Evolutionary conservation across 257 asterid genomes (phyloP).

Genomic region (Petunia secreta): DNA sequence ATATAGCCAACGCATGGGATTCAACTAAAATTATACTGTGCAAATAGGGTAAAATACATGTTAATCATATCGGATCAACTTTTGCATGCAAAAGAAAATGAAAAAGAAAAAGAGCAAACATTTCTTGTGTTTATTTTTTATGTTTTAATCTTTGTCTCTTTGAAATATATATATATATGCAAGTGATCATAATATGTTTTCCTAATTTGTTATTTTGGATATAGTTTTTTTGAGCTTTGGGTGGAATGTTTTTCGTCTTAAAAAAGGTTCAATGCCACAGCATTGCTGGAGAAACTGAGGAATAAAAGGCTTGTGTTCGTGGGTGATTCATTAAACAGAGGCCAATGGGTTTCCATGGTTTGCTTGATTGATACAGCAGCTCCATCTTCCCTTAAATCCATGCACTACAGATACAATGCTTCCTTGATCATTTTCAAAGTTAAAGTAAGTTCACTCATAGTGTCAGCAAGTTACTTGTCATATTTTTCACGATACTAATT

Average conservation of each 20-base stretch:
- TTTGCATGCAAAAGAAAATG: neutral
- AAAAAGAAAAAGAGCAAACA: neutral
- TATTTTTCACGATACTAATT: too few species aligned
- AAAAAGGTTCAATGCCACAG: constrained; percentile 85
- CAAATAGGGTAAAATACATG: neutral
- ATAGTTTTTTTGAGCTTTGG: constrained; percentile 36
- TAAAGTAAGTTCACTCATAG: constrained; percentile 45
- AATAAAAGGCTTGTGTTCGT: constrained; percentile 82
- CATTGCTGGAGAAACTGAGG: constrained; percentile 70
- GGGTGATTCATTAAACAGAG: constrained; percentile 88
- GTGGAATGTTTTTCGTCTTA: constrained; percentile 45
- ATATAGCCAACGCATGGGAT: too few species aligned
- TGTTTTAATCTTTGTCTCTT: neutral
- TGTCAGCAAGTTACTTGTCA: too few species aligned
- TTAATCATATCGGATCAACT: too few species aligned
- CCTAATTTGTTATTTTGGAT: constrained; percentile 1
- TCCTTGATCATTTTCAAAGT: constrained; percentile 83
- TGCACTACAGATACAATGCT: constrained; percentile 74
- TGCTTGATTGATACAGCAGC: constrained; percentile 75
- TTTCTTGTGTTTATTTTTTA: neutral
- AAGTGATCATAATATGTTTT: neutral
- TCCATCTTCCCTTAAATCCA: constrained; percentile 50
- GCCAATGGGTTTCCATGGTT: constrained; percentile 94
- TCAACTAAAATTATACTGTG: too few species aligned
- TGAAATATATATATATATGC: neutral